Conservation (phyloP, 306 rosid genomes). For the Trichosanthes cucumerina region DNA sequence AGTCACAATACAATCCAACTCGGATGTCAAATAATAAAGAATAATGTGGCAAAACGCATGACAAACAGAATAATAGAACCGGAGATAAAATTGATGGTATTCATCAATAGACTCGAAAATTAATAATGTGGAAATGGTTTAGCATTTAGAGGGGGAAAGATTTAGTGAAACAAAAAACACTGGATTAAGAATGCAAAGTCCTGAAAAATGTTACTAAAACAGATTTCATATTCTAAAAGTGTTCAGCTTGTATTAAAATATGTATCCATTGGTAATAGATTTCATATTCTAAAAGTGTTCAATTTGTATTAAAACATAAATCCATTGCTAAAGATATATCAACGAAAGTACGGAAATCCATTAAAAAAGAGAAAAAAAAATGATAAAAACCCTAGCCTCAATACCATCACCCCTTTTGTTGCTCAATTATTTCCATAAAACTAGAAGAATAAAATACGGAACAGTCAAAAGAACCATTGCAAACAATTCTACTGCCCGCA, state of each 20-base stretch:
- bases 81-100: background rate
- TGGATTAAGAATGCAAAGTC: no score
- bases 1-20: background rate
- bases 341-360: background rate
- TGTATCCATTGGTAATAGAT: background rate
- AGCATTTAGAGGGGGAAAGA: slow-evolving; percentile 1
- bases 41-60: background rate
- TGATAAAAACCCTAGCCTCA: background rate
- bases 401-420: background rate
- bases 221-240: background rate
- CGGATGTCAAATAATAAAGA: background rate
- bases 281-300: background rate
- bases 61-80: background rate
- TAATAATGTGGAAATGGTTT: background rate
- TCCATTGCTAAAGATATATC: background rate
- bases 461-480: background rate
- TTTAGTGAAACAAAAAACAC: background rate
- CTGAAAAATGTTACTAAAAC: no score
- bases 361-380: background rate
- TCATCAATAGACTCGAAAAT: background rate
- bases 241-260: background rate
- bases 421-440: background rate
- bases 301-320: background rate
- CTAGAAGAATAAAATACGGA: background rate
- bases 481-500: background rate